phyloP scores from a whole-genome alignment of 202 grass and related monocot genomes.

The Elaeis oleifera region DNA sequence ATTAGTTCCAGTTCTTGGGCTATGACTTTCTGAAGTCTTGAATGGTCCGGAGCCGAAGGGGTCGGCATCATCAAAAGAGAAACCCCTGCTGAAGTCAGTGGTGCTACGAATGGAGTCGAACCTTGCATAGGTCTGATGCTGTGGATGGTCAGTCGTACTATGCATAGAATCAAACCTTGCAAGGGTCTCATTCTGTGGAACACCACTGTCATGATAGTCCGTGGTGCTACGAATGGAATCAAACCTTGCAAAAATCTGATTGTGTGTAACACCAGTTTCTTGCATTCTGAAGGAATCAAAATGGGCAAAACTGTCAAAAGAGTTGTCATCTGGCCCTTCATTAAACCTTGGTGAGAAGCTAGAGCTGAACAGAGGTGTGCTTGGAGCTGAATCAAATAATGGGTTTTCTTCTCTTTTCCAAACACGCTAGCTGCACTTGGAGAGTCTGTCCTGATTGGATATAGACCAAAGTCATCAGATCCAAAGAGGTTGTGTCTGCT shows the following conservation, averaged over 20 bases:
- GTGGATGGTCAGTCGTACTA: background rate
- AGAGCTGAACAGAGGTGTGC: slow-evolving; percentile 80
- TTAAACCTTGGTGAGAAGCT: slow-evolving; percentile 79
- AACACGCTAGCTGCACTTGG: slow-evolving; percentile 39
- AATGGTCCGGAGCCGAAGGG: slow-evolving; percentile 42
- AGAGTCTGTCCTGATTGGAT: slow-evolving; percentile 73
- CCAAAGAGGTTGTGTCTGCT: slow-evolving; percentile 61
- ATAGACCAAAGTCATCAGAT: slow-evolving; percentile 44
- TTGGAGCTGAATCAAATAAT: slow-evolving; percentile 86
- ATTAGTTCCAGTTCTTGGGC: slow-evolving; percentile 67
- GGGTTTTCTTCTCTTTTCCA: slow-evolving; percentile 55
- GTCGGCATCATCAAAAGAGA: slow-evolving; percentile 68
- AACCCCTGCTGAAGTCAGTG: slow-evolving; percentile 27
- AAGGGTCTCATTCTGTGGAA: background rate
- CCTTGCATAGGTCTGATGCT: slow-evolving; percentile 9
- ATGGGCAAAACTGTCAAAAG: slow-evolving; percentile 71
- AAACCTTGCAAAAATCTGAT: slow-evolving; percentile 48
- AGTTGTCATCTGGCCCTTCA: slow-evolving; percentile 70
- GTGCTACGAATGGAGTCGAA: slow-evolving; percentile 21
- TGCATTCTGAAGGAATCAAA: too few relatives aligned
- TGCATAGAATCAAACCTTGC: slow-evolving; percentile 8
- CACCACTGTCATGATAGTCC: background rate
- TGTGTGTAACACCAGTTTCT: slow-evolving; percentile 23
- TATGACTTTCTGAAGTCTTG: slow-evolving; percentile 48
- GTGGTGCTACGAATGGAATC: slow-evolving; percentile 82